Base-by-base conservation (phyloP, 805 yeast species). In the Starmerella bombi region DNA sequence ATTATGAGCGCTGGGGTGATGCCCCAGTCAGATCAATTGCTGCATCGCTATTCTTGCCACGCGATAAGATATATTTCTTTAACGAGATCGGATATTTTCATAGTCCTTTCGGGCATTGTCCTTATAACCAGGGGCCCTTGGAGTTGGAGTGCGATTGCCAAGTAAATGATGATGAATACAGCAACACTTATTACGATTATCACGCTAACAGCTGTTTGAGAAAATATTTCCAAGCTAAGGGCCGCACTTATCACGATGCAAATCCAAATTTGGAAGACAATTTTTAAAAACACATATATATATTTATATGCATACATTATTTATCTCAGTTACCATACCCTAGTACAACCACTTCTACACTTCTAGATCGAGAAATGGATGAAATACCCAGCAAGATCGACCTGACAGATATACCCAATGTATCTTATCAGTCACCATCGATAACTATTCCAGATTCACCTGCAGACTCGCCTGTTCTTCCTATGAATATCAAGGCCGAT, bases 1-100 rank as follows among this genome's bases (percentile, higher is more conserved):
- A 80, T 65, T 84, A 83, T 60, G 94, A 85, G 66, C 71, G 94
- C 62, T 82, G 93, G 94, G 93, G 94, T 52, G 94, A 83, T 61
- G 94, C 93, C 0, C 93, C 93, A 2, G 71, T 82, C n/a, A 91
- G 81, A 59, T 71, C 91, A 0, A 68, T 93, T 21, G 94, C 91
- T 25, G 94, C 82, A 17, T 65, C 91, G 4, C 64, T 84, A 49
- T 80, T 84, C 64, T 57, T 82, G 59, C 74, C 80, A 40, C 74
- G 71, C 58, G 75, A 72, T 46, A 66, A 77, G 55, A 63, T 84
- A 37, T 93, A 84, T 56, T 75, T 79, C 68, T 85, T 85, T 58
- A 79, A 74, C 43, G 78, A 81, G 45, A 66, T 81, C 25, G 93
- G 91, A 10, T 82, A 81, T 57, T 68, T 65, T 47, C 91, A 81